Evolutionary conservation across 2,329 filamentous ascomycete species (phyloP), one percentile per base, ranked within the genome.

Genomic region (Xylaria sp.): DNA sequence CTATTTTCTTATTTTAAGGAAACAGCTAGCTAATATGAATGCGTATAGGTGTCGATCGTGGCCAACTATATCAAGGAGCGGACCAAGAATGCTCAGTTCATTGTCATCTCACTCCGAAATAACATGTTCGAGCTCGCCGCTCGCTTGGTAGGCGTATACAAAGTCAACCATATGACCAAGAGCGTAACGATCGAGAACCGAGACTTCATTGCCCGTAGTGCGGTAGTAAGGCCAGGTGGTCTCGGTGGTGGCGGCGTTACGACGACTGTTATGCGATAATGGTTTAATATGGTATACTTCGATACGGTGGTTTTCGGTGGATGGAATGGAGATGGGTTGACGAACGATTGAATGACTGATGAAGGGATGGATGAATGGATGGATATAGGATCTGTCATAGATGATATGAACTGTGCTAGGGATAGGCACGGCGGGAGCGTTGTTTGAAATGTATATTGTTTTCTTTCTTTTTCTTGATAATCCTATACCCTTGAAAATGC

Each of bases 121-220:
- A 99, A 99, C 85, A 99, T 99, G 96, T 99, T 99, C 81, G 96
- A 99, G 85, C 89, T 99, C 71, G 95, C 97, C n/a, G 90, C 93
- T 66, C 89, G 97, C 65, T 87, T 99, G 68, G 94, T 99, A 16
- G 97, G 97, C 74, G 96, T 99, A 65, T 99, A 99, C 86, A 99
- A 99, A 86, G 96, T 99, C 79, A 98, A 97, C 82, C 95, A 99
- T 81, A 99, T 98, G 90, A 96, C 93, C 69, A 96, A 95, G 88
- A 94, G 92, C 80, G 92, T 96, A 25, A 94, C 93, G 62, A 93
- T 96, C 71, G 93, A 96, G 81, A 96, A 96, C 82, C 86, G 85
- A 73, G 92, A 96, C 81, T 96, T 91, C 78, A 92, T 92, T 74
- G 73, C 65, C 67, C 70, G 79, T 53, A 70, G 74, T 48, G 60